Base-by-base conservation (phyloP, 2,329 filamentous ascomycete species). In the Microdochium paspali region DNA sequence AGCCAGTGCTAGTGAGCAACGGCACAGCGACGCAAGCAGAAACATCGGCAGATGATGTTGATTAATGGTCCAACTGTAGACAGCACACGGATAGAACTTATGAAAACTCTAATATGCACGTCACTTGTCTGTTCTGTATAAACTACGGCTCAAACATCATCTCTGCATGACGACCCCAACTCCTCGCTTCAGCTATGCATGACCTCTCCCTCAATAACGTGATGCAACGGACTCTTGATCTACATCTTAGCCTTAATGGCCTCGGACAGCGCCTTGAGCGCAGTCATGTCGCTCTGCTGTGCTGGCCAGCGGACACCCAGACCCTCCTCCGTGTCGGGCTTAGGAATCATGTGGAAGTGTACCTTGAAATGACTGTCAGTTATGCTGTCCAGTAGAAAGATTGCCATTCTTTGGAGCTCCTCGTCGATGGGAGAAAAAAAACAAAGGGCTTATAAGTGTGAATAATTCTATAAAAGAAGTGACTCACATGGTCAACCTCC, bases 341-440 rank as follows among this genome's bases (percentile, higher is more conserved):
- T 98, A 30, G 93, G 93, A 53, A 98, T 98, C 81, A 97, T 84
- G 63, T 98, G 93, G 68, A 98, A 91, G 65, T 96, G 90, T 56
- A 94, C 86, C 84, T 89, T n/a, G n/a, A n/a, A n/a, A n/a, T n/a
- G n/a, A n/a, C n/a, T n/a, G n/a, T n/a, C n/a, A n/a, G n/a, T n/a
- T n/a, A n/a, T n/a, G n/a, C n/a, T n/a, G n/a, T n/a, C n/a, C n/a
- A n/a, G n/a, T n/a, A n/a, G n/a, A n/a, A n/a, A n/a, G n/a, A n/a
- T n/a, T n/a, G n/a, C n/a, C n/a, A n/a, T n/a, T n/a, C n/a, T n/a
- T n/a, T 25, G 24, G n/a, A 20, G 31, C 31, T 35, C 31, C n/a
- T n/a, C n/a, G n/a, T n/a, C n/a, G n/a, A n/a, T n/a, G n/a, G n/a
- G n/a, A n/a, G n/a, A n/a, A n/a, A n/a, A n/a, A n/a, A n/a, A n/a